A percentile compares a stretch with the other conserved stretches of the same genome.
Evolutionary conservation across 257 asterid species (phyloP).

Genomic region (Fraxinus anomala): DNA sequence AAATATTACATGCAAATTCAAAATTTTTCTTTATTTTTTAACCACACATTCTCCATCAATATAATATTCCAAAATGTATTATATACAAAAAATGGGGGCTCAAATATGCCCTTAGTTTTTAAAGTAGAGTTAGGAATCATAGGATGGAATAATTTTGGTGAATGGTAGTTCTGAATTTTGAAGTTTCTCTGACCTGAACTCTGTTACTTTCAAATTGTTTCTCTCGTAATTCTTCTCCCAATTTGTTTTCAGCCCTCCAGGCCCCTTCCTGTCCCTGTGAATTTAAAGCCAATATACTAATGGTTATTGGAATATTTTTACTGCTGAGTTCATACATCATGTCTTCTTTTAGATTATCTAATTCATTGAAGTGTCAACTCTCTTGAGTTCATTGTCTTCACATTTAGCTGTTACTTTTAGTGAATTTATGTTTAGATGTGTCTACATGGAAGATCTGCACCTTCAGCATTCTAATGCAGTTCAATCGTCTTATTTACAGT

Average conservation of each 20-base stretch:
- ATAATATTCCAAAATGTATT: too few species aligned
- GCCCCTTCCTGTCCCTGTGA: not conserved
- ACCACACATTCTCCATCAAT: too few species aligned
- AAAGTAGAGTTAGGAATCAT: not conserved
- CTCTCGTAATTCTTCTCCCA: not conserved
- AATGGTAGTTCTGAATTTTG: not conserved
- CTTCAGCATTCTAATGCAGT: slow-evolving; percentile 25
- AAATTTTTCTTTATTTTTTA: too few species aligned
- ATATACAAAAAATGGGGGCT: too few species aligned
- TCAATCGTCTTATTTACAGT: slow-evolving; percentile 51
- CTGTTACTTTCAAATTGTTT: not conserved
- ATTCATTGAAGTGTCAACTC: not conserved
- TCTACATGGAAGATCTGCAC: not conserved
- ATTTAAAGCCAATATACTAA: not conserved
- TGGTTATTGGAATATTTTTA: not conserved
- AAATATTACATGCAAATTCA: too few species aligned
- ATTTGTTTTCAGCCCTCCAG: not conserved
- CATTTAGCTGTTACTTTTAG: not conserved
- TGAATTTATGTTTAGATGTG: slow-evolving; percentile 2
- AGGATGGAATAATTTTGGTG: not conserved
- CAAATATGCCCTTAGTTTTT: not conserved
- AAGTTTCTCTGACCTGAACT: not conserved
- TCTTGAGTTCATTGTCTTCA: slow-evolving; percentile 5
- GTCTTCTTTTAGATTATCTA: not conserved
- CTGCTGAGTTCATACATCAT: not conserved